Conservation (phyloP, 331 rosid species). For the Pyracantha coccinea region DNA sequence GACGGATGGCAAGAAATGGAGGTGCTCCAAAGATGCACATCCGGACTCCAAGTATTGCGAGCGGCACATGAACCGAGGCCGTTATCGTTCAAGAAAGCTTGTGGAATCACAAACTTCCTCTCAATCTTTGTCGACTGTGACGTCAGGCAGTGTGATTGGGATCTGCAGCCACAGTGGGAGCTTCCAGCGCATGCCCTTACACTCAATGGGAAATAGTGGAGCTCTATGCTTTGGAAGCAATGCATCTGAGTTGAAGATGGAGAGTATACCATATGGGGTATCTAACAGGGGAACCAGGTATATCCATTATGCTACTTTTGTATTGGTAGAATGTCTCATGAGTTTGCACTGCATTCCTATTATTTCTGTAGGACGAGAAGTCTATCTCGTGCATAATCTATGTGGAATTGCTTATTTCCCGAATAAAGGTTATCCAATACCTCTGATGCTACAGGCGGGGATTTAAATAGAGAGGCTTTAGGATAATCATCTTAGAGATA, state of each 20-base stretch:
- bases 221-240: constrained; percentile 36
- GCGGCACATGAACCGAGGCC: constrained; percentile 89
- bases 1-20: constrained; percentile 89
- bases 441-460: too few species aligned
- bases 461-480: too few species aligned
- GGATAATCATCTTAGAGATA: too few species aligned
- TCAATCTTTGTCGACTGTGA: constrained; percentile 35
- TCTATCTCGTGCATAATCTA: not conserved
- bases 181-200: constrained; percentile 42
- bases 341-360: not conserved
- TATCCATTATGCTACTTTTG: not conserved
- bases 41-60: constrained; percentile 82
- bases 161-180: constrained; percentile 15
- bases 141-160: constrained; percentile 33
- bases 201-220: constrained; percentile 30
- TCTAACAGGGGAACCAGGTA: constrained; percentile 67
- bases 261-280: constrained; percentile 59
- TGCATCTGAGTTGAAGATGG: constrained; percentile 41
- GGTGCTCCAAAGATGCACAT: constrained; percentile 81
- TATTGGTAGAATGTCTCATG: not conserved
- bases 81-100: constrained; percentile 98
- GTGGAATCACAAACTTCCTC: constrained; percentile 73
- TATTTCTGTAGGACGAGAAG: not conserved
- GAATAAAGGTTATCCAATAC: not conserved
- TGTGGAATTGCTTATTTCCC: not conserved